Conservation (phyloP, 176 grass and related monocot genomes). For the Bromus sterilis region DNA sequence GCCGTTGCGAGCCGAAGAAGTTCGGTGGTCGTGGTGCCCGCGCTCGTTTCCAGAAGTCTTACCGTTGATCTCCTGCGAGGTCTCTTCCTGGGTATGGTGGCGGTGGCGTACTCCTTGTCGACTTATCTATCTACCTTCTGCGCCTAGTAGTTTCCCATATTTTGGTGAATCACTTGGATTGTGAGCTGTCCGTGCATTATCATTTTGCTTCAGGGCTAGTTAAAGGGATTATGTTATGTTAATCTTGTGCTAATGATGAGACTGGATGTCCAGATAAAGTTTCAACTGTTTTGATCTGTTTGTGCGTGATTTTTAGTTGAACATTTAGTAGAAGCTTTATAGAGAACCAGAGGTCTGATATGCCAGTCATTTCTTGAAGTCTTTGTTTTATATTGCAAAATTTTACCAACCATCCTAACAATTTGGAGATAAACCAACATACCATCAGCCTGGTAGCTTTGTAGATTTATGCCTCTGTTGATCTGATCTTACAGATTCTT, state of each 20-base stretch:
- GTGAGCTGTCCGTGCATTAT: neutral
- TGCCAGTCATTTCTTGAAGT: neutral
- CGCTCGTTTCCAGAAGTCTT: slow-evolving; percentile 74
- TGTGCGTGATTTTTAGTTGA: neutral
- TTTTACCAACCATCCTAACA: neutral
- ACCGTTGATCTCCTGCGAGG: slow-evolving; percentile 39
- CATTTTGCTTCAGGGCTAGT: neutral
- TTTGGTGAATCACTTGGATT: neutral
- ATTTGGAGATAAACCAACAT: neutral
- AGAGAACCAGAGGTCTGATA: neutral
- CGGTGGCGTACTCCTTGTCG: neutral
- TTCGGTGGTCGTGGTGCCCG: slow-evolving; percentile 78
- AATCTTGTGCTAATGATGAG: neutral
- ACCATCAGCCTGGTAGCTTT: too few species aligned
- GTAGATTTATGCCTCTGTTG: neutral
- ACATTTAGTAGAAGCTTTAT: neutral
- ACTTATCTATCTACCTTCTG: neutral
- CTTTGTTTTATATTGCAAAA: neutral
- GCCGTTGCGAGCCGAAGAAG: slow-evolving; percentile 89
- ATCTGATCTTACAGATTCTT: neutral
- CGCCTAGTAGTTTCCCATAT: neutral
- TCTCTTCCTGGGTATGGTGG: neutral
- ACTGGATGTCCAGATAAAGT: neutral
- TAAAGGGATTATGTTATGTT: neutral
- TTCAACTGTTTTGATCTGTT: neutral